Percentiles rank a stretch among this genome's conserved stretches.
phyloP scores from a whole-genome alignment of 2,329 filamentous ascomycete genomes.

The Chaetomiaceae sp. region DNA sequence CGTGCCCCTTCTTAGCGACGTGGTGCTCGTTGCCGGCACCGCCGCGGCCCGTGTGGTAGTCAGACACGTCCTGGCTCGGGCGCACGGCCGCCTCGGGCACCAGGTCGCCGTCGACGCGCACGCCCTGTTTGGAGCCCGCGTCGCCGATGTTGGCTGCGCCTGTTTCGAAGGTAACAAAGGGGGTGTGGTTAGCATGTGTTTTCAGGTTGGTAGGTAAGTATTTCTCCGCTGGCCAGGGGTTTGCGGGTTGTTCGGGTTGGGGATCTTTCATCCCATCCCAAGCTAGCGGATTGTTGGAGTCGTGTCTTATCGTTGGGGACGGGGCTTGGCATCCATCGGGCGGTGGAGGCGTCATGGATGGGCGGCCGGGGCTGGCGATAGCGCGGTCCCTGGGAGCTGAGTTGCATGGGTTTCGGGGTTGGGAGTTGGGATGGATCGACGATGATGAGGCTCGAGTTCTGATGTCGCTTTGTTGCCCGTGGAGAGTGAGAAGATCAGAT shows the following conservation, averaged over 20 bases:
- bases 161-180: conserved; percentile 23
- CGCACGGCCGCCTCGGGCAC: conserved; percentile 48
- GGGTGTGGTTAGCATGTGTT: neutral
- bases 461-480: neutral
- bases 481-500: neutral
- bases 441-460: neutral
- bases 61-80: conserved; percentile 40
- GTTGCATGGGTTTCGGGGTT: too few species aligned
- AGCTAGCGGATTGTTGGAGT: too few species aligned
- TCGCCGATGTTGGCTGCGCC: conserved; percentile 56
- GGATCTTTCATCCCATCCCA: too few species aligned
- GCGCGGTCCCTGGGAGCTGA: neutral
- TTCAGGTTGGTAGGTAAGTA: neutral
- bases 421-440: too few species aligned
- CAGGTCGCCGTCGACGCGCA: conserved; percentile 46
- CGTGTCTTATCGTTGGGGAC: neutral
- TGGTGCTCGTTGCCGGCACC: conserved; percentile 52
- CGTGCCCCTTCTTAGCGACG: conserved; percentile 27
- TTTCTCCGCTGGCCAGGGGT: too few species aligned
- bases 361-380: neutral
- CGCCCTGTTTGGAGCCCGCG: conserved; percentile 31
- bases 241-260: too few species aligned
- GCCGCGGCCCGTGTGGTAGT: conserved; percentile 55
- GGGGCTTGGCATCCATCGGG: neutral
- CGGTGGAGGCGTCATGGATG: neutral